phyloP scores from a whole-genome alignment of 2,329 filamentous ascomycete species.

The Verticillium nonalfalfae region DNA sequence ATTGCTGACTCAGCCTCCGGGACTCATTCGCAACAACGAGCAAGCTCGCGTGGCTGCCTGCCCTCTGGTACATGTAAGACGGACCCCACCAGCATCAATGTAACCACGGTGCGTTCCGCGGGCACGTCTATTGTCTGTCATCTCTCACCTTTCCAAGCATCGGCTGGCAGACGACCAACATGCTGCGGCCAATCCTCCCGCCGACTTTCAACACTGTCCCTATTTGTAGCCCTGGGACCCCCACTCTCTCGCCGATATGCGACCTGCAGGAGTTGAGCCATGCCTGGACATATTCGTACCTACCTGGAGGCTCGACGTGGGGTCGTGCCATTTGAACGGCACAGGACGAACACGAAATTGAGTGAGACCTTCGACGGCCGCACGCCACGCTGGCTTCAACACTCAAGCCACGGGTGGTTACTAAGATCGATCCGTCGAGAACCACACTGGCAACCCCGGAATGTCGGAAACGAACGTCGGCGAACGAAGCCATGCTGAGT shows the following conservation, averaged over 20 bases:
- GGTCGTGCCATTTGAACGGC: not conserved
- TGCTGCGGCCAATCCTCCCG: not conserved
- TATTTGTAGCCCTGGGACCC: not conserved
- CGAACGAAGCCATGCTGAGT: not conserved
- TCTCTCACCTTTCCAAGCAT: not conserved
- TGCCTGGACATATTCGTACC: not conserved
- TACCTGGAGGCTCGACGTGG: too few species aligned
- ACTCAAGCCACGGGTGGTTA: too few species aligned
- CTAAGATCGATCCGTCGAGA: too few species aligned
- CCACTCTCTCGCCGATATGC: not conserved
- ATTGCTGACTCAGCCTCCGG: not conserved
- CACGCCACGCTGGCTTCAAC: too few species aligned
- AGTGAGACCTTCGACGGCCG: too few species aligned
- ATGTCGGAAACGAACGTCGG: too few species aligned
- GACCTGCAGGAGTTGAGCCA: not conserved
- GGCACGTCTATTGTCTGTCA: not conserved
- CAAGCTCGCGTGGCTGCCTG: too few species aligned
- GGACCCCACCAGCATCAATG: not conserved
- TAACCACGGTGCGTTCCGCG: not conserved
- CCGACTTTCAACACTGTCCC: not conserved
- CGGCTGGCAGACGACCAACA: not conserved
- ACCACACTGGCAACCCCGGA: too few species aligned
- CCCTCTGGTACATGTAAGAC: too few species aligned
- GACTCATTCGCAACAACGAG: too few species aligned
- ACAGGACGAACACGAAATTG: too few species aligned